Percentiles rank a stretch among this genome's conserved stretches.
Conservation (phyloP, 345 rosid genomes). For the Euphorbia pulcherrima region DNA sequence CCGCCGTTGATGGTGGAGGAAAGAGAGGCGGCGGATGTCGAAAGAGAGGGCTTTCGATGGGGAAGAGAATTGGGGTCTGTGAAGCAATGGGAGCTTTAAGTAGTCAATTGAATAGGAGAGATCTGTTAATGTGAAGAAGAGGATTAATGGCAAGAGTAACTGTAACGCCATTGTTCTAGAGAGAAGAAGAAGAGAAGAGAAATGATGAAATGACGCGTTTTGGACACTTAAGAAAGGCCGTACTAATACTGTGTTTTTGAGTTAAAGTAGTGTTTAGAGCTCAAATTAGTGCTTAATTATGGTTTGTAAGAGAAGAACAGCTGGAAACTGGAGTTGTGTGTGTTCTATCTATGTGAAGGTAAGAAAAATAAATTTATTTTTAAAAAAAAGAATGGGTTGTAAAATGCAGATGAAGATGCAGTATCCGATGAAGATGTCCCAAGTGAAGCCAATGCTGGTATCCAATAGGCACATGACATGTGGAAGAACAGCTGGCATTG, state of each 20-base stretch:
- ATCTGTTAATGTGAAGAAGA: not conserved
- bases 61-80: slow-evolving; percentile 38
- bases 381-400: too few relatives aligned
- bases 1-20: slow-evolving; percentile 24
- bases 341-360: too few relatives aligned
- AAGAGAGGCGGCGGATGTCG: slow-evolving; percentile 46
- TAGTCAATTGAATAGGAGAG: slow-evolving; percentile 20
- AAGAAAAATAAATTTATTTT: too few relatives aligned
- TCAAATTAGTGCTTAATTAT: not conserved
- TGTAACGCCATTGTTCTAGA: slow-evolving; percentile 17
- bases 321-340: not conserved
- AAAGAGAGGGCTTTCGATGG: slow-evolving; percentile 37
- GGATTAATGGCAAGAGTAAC: slow-evolving; percentile 3
- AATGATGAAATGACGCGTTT: not conserved
- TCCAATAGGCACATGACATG: too few relatives aligned
- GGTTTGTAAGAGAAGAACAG: not conserved
- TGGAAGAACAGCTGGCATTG: too few relatives aligned
- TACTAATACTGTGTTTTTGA: not conserved
- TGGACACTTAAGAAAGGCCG: not conserved
- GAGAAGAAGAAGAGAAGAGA: slow-evolving; percentile 4
- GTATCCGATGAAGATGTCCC: too few relatives aligned
- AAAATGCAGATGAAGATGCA: too few relatives aligned
- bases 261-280: not conserved
- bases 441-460: too few relatives aligned
- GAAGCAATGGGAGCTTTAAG: slow-evolving; percentile 67